Percentiles rank a stretch among this genome's conserved stretches.
These are phyloP conservation scores for Neopestalotiopsis sp. DNA, from an alignment of 2,329 filamentous ascomycete species.

Conservation along the genomic window DNA sequence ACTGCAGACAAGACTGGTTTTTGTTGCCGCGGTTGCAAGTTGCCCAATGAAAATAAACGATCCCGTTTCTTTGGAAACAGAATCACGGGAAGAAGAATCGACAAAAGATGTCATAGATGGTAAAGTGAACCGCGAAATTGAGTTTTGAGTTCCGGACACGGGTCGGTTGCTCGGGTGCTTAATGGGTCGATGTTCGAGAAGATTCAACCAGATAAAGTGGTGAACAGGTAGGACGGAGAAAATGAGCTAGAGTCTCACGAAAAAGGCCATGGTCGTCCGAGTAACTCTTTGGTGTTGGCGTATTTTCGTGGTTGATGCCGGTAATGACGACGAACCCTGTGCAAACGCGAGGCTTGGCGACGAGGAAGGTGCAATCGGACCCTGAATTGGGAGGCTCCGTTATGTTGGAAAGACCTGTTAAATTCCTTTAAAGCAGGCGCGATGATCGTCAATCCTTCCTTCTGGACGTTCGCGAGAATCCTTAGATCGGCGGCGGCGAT, in stretches of 20 bases:
- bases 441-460: conserved; percentile 6
- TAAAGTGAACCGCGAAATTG: not conserved
- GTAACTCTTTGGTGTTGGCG: not conserved
- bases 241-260: conserved; percentile 17
- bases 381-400: not conserved
- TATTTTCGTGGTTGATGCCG: not conserved
- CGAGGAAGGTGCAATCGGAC: not conserved
- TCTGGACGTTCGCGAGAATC: not conserved
- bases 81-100: not conserved
- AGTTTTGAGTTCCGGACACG: not conserved
- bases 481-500: not conserved
- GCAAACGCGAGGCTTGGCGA: not conserved
- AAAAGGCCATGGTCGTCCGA: conserved; percentile 14
- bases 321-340: not conserved
- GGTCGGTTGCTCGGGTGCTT: not conserved
- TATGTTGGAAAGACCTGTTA: not conserved
- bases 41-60: not conserved
- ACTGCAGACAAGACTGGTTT: not conserved
- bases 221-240: conserved; percentile 11
- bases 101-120: not conserved
- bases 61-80: not conserved
- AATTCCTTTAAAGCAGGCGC: not conserved
- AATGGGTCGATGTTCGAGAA: not conserved
- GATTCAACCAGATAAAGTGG: not conserved
- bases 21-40: not conserved